A percentile compares a stretch with the other conserved stretches of the same genome.
Evolutionary conservation across 805 yeast species (phyloP).

Genomic region (Hanseniaspora guilliermondii): DNA sequence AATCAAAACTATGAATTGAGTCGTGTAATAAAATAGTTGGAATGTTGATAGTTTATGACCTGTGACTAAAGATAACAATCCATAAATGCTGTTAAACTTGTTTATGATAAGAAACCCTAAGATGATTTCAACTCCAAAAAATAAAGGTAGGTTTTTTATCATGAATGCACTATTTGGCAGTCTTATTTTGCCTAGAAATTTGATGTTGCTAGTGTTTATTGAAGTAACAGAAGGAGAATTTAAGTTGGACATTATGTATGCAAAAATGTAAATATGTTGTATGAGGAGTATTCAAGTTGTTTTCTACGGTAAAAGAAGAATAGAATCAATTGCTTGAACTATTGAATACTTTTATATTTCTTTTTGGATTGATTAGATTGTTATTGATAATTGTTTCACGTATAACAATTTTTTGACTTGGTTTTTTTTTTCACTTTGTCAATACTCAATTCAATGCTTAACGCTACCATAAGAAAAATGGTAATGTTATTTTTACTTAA

Average conservation of each 20-base stretch:
- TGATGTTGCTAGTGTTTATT: not conserved
- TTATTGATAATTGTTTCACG: too few species aligned
- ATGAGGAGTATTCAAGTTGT: too few species aligned
- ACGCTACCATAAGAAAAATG: not conserved
- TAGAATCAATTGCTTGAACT: too few species aligned
- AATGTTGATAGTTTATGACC: slow-evolving; percentile 46
- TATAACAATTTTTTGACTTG: too few species aligned
- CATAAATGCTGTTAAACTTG: slow-evolving; percentile 81
- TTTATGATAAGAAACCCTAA: slow-evolving; percentile 67
- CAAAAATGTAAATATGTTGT: too few species aligned
- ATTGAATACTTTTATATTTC: too few species aligned
- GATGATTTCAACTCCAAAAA: slow-evolving; percentile 74
- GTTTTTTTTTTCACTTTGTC: too few species aligned
- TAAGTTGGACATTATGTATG: not conserved
- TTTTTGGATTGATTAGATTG: too few species aligned
- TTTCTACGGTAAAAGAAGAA: too few species aligned
- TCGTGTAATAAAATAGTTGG: slow-evolving; percentile 69
- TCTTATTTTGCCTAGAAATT: not conserved
- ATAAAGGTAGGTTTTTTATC: slow-evolving; percentile 60
- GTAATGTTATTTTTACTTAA: too few species aligned
- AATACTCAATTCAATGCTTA: too few species aligned
- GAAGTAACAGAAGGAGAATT: not conserved
- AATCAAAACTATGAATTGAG: slow-evolving; percentile 51
- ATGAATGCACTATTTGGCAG: slow-evolving; percentile 36
- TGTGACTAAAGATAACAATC: slow-evolving; percentile 71